Evolutionary conservation across 2,329 filamentous ascomycete genomes (phyloP), one percentile per base, ranked within the genome.

Genomic region (Diaporthe ampelina): DNA sequence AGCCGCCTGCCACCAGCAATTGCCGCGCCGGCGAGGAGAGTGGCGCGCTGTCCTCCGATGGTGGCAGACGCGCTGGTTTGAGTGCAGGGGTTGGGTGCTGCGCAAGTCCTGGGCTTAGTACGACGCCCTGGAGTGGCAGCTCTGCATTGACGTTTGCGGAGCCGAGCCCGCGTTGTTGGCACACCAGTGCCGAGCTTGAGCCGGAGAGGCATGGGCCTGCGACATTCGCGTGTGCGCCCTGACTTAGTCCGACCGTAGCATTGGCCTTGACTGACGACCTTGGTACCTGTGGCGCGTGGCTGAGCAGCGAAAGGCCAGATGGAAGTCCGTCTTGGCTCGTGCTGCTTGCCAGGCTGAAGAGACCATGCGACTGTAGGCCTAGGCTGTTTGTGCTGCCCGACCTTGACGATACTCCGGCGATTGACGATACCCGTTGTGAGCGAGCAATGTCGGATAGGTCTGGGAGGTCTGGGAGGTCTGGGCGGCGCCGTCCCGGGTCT

Each of bases 21-120:
- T 74, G 74, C 58, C 74, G 72, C 69, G 73, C 68, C 72, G 68
- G 74, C 26, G 65, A 56, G 61, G 40, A 70, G 45, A 37, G 67
- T 54, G 68, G 58, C 26, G 58, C 29, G 17, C 29, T 50, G 29
- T 24, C 26, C 19, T 5, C 19, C 40, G 57, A 52, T n/a, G 45
- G 57, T 24, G 32, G 45, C 43, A 35, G 37, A n/a, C 72, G 74
- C 52, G 35, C 68, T 32, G 54, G 40, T 40, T 26, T 72, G 35
- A 35, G 48, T 72, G 69, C 61, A 70, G 35, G 43, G 15, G 48
- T 68, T 52, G 72, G 59, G 32, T 50, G 45, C 70, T 70, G 72
- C 68, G 57, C 69, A 69, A 76, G 26, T 59, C 72, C 24, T 35
- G 59, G 72, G 61, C 48, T 54, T 40, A 26, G 32, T 52, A 52